phyloP scores from a whole-genome alignment of 495 filamentous ascomycete species.

The Amniculicola lignicola region DNA sequence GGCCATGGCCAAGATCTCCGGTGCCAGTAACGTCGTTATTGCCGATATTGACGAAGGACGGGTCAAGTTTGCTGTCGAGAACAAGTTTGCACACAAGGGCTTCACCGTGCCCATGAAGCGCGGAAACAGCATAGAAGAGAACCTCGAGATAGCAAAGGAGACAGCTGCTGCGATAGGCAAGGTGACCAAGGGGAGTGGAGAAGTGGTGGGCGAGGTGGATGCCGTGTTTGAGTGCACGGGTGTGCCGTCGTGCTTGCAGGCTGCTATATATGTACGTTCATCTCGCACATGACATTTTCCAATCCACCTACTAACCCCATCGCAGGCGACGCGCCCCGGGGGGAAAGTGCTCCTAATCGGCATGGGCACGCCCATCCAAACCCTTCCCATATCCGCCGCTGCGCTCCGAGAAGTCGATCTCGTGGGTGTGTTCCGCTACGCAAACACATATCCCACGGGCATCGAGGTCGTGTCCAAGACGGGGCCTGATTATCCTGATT shows the following conservation, averaged over 20 bases:
- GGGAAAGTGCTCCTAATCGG: constrained; percentile 84
- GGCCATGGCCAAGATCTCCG: constrained; percentile 63
- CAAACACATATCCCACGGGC: constrained; percentile 79
- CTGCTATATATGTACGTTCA: constrained; percentile 67
- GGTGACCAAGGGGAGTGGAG: constrained; percentile 44
- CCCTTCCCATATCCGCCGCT: constrained; percentile 77
- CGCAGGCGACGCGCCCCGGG: constrained; percentile 62
- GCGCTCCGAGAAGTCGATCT: constrained; percentile 88
- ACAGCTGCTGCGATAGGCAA: constrained; percentile 52
- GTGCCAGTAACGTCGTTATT: constrained; percentile 64
- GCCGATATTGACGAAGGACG: constrained; percentile 76
- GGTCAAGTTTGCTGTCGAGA: constrained; percentile 65
- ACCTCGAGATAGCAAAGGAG: constrained; percentile 58
- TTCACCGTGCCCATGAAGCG: constrained; percentile 46
- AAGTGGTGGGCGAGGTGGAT: constrained; percentile 64
- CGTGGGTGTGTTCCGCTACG: constrained; percentile 87
- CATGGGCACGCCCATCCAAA: constrained; percentile 91
- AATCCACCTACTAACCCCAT: neutral
- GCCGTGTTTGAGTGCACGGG: constrained; percentile 89
- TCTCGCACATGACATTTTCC: neutral
- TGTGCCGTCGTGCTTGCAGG: constrained; percentile 80
- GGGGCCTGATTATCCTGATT: constrained; percentile 58
- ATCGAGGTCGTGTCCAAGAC: constrained; percentile 67
- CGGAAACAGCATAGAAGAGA: constrained; percentile 52
- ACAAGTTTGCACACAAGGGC: constrained; percentile 63